phyloP scores from a whole-genome alignment of 2,329 filamentous ascomycete species.

The Colletotrichum navitas region DNA sequence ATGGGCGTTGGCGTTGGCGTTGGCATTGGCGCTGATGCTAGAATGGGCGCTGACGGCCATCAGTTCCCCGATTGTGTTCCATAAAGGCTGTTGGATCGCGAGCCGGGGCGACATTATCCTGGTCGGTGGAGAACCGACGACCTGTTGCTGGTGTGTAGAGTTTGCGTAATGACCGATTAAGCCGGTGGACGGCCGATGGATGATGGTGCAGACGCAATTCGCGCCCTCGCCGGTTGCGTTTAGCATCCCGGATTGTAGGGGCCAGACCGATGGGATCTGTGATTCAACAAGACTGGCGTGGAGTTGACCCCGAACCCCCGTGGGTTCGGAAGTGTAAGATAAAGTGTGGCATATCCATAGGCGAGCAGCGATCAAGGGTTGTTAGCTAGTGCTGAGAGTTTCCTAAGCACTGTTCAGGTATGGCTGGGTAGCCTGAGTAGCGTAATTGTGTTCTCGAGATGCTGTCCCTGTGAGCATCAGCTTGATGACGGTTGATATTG shows the following conservation, averaged over 20 bases:
- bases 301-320: constrained; percentile 25
- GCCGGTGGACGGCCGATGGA: constrained; percentile 4
- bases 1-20: constrained; percentile 20
- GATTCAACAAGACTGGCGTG: constrained; percentile 37
- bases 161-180: background rate
- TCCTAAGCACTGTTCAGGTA: constrained; percentile 5
- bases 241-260: constrained; percentile 21
- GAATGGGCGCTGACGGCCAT: background rate
- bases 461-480: constrained; percentile 35
- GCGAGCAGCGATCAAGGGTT: constrained; percentile 35
- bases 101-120: background rate
- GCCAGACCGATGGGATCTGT: constrained; percentile 6
- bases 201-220: constrained; percentile 11
- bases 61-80: background rate
- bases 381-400: constrained; percentile 4
- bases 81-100: background rate
- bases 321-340: constrained; percentile 15
- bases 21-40: constrained; percentile 1
- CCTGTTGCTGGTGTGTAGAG: background rate
- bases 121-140: background rate
- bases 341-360: constrained; percentile 17
- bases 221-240: constrained; percentile 27
- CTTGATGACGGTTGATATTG: constrained; percentile 18
- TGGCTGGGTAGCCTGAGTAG: constrained; percentile 17
- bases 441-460: constrained; percentile 2